phyloP scores from a whole-genome alignment of 2,329 filamentous ascomycete genomes.

The Penicillium sp. region DNA sequence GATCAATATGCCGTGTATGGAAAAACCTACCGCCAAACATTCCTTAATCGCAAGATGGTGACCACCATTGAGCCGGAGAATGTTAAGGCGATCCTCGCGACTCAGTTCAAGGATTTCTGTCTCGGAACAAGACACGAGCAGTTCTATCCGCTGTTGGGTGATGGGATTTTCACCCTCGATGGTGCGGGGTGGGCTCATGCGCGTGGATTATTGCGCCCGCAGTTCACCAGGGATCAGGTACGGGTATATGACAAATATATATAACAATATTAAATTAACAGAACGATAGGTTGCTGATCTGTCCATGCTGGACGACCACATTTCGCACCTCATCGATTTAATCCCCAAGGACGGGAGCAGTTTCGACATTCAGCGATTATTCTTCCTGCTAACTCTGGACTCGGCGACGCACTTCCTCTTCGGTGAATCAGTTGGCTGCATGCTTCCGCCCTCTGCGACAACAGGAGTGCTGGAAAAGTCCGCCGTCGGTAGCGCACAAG shows the following conservation, averaged over 20 bases:
- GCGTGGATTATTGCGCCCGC: constrained; percentile 75
- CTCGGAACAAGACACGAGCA: constrained; percentile 76
- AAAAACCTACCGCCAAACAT: constrained; percentile 25
- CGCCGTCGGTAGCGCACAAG: constrained; percentile 32
- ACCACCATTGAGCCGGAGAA: constrained; percentile 54
- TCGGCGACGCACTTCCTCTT: constrained; percentile 84
- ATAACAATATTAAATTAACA: not conserved
- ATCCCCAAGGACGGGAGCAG: constrained; percentile 50
- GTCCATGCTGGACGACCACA: constrained; percentile 75
- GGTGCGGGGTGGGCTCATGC: constrained; percentile 74
- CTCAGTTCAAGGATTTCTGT: constrained; percentile 78
- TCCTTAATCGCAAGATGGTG: constrained; percentile 23
- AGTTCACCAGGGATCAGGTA: constrained; percentile 82
- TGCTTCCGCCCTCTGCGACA: constrained; percentile 33
- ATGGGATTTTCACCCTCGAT: constrained; percentile 67
- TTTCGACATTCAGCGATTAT: constrained; percentile 71
- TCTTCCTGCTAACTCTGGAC: constrained; percentile 81
- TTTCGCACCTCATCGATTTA: constrained; percentile 66
- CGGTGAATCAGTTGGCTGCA: constrained; percentile 67
- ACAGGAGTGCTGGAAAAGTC: constrained; percentile 53
- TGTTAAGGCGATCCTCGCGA: constrained; percentile 80
- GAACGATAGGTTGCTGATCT: constrained; percentile 56
- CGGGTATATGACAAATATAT: not conserved
- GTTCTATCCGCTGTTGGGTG: constrained; percentile 42
- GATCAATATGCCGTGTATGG: constrained; percentile 27